Base-by-base conservation (phyloP, 306 rosid genomes). In the Sicyos edulis region DNA sequence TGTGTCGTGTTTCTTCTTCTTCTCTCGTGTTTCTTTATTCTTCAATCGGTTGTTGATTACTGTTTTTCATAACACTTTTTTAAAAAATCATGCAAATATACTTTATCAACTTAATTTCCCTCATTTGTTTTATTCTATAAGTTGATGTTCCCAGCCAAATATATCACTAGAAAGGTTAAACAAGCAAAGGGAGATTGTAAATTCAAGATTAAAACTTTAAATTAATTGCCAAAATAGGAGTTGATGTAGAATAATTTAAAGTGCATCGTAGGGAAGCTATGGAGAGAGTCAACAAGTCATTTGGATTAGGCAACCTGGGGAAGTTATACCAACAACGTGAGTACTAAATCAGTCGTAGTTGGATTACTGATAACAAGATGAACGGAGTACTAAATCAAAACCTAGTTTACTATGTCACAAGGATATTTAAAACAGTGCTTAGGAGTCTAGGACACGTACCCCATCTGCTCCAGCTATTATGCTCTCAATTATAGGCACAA, bases 401-500 rank as follows among this genome's bases (percentile, higher is more conserved):
- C 26, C 37, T 6, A 66, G 37, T 13, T 9, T 45, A 45, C 17
- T 19, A 45, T 6, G 16, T 16, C 67, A 72, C 32, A 83, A 80
- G 56, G 74, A 60, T 68, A 66, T 68, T 84, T 49, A 67, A 74
- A 74, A 42, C 22, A 37, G 45, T 54, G 75, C 42, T 54, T 40
- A 52, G 75, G 76, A 78, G 75, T 32, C 54, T 40, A 52, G 75
- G 76, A 78, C 77, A 78, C 85, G 78, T 86, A 93, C 98, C 96
- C 86, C 92, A 78, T 87, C 86, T 55, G 88, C 88, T 80, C 98
- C 98, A 65, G 83, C 84, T 80, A 93, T 83, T 78, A 93, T 80
- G 85, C 98, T 93, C 90, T 88, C 77, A 54, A 88, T 79, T 83
- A 93, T 67, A 10, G 97, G 98, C 77, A 93, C 80, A 61, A 93